Percentiles rank a stretch among this genome's conserved stretches.
Evolutionary conservation across 495 filamentous ascomycete genomes (phyloP).

Genomic region (Rhizodiscina lignyota): DNA sequence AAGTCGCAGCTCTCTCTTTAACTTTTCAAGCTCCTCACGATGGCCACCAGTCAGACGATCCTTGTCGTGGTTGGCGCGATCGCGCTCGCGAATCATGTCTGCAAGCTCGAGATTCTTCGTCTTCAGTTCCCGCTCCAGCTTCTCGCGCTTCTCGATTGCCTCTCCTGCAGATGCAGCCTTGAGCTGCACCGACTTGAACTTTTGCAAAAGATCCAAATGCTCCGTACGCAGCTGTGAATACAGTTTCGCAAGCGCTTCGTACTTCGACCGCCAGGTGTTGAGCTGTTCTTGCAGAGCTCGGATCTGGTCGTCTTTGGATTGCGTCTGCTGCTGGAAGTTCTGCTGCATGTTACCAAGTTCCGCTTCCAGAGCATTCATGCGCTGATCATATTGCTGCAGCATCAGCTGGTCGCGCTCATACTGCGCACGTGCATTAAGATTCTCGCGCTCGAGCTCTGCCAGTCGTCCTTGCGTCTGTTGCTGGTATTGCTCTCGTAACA

Average conservation of each 20-base stretch:
- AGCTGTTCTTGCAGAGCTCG: conserved; percentile 81
- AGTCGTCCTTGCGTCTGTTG: conserved; percentile 85
- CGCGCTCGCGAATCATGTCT: conserved; percentile 95
- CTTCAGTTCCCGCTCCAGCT: conserved; percentile 91
- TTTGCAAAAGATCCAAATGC: conserved; percentile 85
- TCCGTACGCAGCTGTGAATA: conserved; percentile 93
- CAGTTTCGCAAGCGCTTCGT: conserved; percentile 88
- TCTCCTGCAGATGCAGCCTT: conserved; percentile 95
- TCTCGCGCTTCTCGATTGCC: conserved; percentile 86
- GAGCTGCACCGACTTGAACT: conserved; percentile 87
- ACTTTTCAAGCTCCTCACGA: conserved; percentile 86
- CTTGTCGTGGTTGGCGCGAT: conserved; percentile 84
- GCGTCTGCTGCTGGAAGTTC: conserved; percentile 70
- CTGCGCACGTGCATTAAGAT: conserved; percentile 83
- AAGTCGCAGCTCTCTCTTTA: conserved; percentile 90
- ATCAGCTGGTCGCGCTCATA: conserved; percentile 94
- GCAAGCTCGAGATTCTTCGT: conserved; percentile 96
- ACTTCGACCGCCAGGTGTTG: conserved; percentile 93
- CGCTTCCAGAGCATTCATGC: conserved; percentile 80
- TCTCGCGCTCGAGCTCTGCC: conserved; percentile 87
- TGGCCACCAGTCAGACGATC: conserved; percentile 72
- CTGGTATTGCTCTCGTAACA: conserved; percentile 71
- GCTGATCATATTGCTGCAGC: conserved; percentile 88
- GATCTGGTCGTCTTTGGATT: conserved; percentile 90
- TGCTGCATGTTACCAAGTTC: conserved; percentile 69